phyloP scores from a whole-genome alignment of 108 stramenopile species.

The Cyclotella cryptica region DNA sequence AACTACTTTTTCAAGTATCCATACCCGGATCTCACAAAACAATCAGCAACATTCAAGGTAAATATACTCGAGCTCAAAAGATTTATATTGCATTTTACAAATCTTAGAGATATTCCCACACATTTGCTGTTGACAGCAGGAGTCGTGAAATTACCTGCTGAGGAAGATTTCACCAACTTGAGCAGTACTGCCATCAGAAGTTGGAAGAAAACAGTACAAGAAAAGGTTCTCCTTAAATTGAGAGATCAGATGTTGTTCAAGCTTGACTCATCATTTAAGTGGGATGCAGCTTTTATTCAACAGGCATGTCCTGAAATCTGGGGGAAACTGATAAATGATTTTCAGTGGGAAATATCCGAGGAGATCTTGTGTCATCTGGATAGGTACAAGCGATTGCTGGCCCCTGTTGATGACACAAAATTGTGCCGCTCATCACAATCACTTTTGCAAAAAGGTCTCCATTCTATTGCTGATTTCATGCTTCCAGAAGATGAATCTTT shows the following conservation, averaged over 20 bases:
- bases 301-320: neutral
- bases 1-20: neutral
- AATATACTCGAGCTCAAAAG: neutral
- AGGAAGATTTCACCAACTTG: conserved; percentile 22
- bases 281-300: conserved; percentile 19
- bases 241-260: neutral
- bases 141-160: conserved; percentile 30
- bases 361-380: conserved; percentile 29
- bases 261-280: conserved; percentile 10
- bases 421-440: conserved; percentile 32
- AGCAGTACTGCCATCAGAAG: conserved; percentile 1
- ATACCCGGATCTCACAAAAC: conserved; percentile 7
- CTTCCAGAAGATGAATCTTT: conserved; percentile 1
- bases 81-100: neutral
- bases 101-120: neutral
- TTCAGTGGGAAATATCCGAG: conserved; percentile 33
- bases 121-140: conserved; percentile 3
- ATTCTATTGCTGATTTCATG: conserved; percentile 18
- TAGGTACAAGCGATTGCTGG: conserved; percentile 19
- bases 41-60: conserved; percentile 9
- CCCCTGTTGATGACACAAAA: conserved; percentile 21
- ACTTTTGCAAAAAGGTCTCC: conserved; percentile 23
- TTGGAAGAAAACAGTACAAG: conserved; percentile 29
- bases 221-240: conserved; percentile 6
- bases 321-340: conserved; percentile 2